phyloP scores from a whole-genome alignment of 164 flowering plant genomes.

The Tetracentron sinense region DNA sequence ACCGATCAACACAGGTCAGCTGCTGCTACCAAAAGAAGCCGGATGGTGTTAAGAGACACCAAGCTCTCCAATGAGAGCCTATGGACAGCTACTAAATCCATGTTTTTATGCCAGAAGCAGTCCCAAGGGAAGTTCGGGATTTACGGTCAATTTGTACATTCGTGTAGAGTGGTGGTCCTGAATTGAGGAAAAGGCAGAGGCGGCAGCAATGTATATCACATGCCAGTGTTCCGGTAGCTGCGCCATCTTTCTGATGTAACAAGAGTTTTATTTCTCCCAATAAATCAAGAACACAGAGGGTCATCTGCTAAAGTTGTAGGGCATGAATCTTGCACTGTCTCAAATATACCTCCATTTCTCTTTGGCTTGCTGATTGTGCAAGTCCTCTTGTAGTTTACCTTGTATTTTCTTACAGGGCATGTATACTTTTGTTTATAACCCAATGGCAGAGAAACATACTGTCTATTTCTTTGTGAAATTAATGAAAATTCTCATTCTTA shows the following conservation, averaged over 20 bases:
- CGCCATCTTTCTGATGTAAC: neutral
- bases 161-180: slow-evolving; percentile 33
- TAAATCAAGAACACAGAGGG: too few species aligned
- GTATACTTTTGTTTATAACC: slow-evolving; percentile 7
- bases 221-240: neutral
- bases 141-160: slow-evolving; percentile 22
- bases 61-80: slow-evolving; percentile 24
- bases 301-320: slow-evolving; percentile 6
- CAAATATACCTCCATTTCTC: neutral
- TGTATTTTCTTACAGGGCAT: slow-evolving; percentile 6
- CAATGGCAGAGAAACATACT: neutral
- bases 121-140: slow-evolving; percentile 28
- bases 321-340: neutral
- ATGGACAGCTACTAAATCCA: slow-evolving; percentile 29
- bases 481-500: neutral
- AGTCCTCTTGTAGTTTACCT: too few species aligned
- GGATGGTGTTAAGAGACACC: slow-evolving; percentile 25
- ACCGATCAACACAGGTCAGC: slow-evolving; percentile 23
- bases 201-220: neutral
- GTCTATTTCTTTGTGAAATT: neutral
- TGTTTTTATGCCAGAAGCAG: slow-evolving; percentile 27
- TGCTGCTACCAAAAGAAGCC: slow-evolving; percentile 22
- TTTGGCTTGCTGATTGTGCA: slow-evolving; percentile 6
- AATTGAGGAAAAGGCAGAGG: slow-evolving; percentile 16
- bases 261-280: neutral